Conservation (phyloP, 768 basidiomycete species). For the Serendipita sp. region DNA sequence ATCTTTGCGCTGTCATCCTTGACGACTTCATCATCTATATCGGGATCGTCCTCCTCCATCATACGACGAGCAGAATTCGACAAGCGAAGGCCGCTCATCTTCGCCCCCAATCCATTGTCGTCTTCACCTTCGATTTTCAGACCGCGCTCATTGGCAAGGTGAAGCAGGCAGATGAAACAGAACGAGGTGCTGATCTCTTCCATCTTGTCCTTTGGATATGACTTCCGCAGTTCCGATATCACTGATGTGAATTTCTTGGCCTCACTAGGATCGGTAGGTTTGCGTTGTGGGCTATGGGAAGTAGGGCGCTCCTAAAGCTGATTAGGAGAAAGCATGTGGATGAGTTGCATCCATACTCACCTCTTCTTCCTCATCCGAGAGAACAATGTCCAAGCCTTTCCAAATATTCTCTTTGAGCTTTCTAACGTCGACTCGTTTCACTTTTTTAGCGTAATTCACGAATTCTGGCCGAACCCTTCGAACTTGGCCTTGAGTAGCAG, state of each 20-base stretch:
- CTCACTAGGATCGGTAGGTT: conserved; percentile 44
- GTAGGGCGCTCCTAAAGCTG: neutral
- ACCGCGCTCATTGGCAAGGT: conserved; percentile 93
- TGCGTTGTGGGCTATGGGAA: neutral
- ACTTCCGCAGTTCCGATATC: conserved; percentile 59
- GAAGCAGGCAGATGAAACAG: conserved; percentile 95
- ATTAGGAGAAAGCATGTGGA: neutral
- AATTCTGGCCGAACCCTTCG: conserved; percentile 72
- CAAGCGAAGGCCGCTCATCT: neutral
- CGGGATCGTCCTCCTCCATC: conserved; percentile 16
- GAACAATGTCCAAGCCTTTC: conserved; percentile 73
- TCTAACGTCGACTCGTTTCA: conserved; percentile 91
- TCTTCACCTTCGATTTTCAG: conserved; percentile 46
- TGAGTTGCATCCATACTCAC: conserved; percentile 22
- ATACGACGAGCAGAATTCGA: neutral
- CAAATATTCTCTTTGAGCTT: conserved; percentile 97
- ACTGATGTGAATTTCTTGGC: conserved; percentile 62
- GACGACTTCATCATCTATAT: conserved; percentile 13
- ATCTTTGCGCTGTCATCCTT: conserved; percentile 11
- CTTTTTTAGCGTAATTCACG: conserved; percentile 88
- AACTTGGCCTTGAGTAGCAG: conserved; percentile 57
- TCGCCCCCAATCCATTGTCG: conserved; percentile 11
- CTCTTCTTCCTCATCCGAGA: conserved; percentile 29
- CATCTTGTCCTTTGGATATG: conserved; percentile 89
- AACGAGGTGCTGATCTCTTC: conserved; percentile 97